Percentiles rank a stretch among this genome's conserved stretches.
phyloP scores from a whole-genome alignment of 805 yeast genomes.

The Nakazawaea sp. region DNA sequence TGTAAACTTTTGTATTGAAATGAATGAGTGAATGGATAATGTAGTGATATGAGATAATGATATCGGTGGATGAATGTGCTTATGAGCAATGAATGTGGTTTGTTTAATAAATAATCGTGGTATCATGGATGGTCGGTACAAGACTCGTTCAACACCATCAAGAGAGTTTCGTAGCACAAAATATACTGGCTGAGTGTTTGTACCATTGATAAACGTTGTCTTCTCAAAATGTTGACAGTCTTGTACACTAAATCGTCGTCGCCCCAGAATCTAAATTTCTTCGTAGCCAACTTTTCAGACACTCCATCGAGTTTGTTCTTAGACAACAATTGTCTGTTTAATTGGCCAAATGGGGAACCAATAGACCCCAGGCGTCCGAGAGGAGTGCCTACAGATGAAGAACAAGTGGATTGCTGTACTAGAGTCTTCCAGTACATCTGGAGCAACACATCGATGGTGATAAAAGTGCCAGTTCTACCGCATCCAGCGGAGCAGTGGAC shows the following conservation, averaged over 20 bases:
- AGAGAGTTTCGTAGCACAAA: constrained; percentile 60
- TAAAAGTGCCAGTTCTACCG: constrained; percentile 50
- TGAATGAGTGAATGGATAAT: no score
- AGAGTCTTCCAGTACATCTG: constrained; percentile 12
- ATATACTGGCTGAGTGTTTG: constrained; percentile 72
- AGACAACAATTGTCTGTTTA: constrained; percentile 5
- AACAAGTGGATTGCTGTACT: not conserved
- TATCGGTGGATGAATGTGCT: no score
- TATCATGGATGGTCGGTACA: no score
- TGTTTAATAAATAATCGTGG: no score
- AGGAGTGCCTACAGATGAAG: not conserved
- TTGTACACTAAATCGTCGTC: constrained; percentile 51
- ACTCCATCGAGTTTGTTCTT: not conserved
- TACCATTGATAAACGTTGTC: constrained; percentile 78
- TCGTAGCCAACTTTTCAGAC: not conserved
- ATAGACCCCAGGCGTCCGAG: not conserved
- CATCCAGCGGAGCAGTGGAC: constrained; percentile 60
- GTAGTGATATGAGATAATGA: no score
- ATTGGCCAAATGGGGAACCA: constrained; percentile 7
- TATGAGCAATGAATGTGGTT: no score
- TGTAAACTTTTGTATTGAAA: no score
- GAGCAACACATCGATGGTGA: constrained; percentile 35
- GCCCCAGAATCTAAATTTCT: constrained; percentile 15
- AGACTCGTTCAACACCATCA: constrained; percentile 11
- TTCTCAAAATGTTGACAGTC: constrained; percentile 59